Conservation (phyloP, 1,139 yeast species). For the Schizosaccharomyces versatilis region DNA sequence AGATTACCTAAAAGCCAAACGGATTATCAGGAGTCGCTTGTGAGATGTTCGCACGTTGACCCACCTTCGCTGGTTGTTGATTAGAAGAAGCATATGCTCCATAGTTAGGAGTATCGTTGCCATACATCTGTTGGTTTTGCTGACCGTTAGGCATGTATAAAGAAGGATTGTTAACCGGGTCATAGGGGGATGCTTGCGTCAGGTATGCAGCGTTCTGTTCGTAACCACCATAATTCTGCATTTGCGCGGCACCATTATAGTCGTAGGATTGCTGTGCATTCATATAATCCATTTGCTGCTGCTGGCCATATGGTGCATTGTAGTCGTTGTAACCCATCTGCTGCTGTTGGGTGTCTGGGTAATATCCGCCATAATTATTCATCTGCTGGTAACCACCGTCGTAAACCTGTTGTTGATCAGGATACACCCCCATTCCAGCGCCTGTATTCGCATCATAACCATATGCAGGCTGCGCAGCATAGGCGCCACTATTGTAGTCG, state of each 20-base stretch:
- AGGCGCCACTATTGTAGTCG: too few species aligned
- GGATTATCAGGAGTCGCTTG: constrained; percentile 3
- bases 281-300: background rate
- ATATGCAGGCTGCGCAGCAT: too few species aligned
- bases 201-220: background rate
- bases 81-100: background rate
- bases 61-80: background rate
- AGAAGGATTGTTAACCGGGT: background rate
- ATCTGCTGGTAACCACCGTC: background rate
- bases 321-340: background rate
- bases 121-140: background rate
- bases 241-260: background rate
- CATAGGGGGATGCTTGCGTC: background rate
- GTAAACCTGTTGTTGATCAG: too few species aligned
- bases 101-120: background rate
- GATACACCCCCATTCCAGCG: too few species aligned
- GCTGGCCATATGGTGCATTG: background rate
- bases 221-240: background rate
- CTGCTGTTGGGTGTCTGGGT: background rate
- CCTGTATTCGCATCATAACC: too few species aligned
- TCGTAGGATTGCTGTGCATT: background rate
- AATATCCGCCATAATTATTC: background rate
- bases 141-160: background rate
- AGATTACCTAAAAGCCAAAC: background rate
- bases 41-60: background rate